phyloP scores from a whole-genome alignment of 192 early-diverging fungal species.

The Coemansia sp. region DNA sequence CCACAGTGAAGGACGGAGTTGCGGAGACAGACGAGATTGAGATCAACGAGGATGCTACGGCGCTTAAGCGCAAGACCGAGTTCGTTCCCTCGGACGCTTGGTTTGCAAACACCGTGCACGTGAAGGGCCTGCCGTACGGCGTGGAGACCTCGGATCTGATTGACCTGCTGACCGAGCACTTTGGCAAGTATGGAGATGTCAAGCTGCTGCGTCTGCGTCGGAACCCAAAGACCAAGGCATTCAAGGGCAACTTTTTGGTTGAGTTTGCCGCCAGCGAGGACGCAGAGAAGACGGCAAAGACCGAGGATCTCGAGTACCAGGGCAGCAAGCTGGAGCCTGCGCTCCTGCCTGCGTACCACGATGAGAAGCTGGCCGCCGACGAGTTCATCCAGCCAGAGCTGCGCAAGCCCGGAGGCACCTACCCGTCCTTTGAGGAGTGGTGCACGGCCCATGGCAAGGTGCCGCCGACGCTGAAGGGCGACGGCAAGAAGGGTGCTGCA shows the following conservation, averaged over 20 bases:
- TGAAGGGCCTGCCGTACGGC: constrained; percentile 51
- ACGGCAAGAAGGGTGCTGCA: constrained; percentile 13
- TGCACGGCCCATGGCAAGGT: constrained; percentile 38
- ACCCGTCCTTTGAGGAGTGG: constrained; percentile 47
- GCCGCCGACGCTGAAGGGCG: constrained; percentile 11
- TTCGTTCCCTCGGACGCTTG: constrained; percentile 40
- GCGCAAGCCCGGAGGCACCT: constrained; percentile 40
- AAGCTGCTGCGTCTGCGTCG: constrained; percentile 45
- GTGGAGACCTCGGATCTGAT: constrained; percentile 22
- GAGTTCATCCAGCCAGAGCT: constrained; percentile 52
- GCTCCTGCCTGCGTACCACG: constrained; percentile 49
- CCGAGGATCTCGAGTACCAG: constrained; percentile 24
- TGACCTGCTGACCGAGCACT: constrained; percentile 39
- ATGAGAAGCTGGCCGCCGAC: constrained; percentile 41
- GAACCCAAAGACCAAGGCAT: constrained; percentile 49
- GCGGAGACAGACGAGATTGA: constrained; percentile 25
- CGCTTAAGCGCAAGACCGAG: constrained; percentile 32
- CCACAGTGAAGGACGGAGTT: constrained; percentile 22
- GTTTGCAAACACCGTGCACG: constrained; percentile 46
- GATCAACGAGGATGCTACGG: constrained; percentile 38
- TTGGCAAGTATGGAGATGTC: constrained; percentile 21
- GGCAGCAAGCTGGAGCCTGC: constrained; percentile 23
- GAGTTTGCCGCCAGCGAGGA: constrained; percentile 35
- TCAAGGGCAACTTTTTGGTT: constrained; percentile 53
- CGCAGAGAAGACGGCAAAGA: constrained; percentile 31